Base-by-base conservation (phyloP, 2,329 filamentous ascomycete genomes). In the Aspergillus arachidicola region DNA sequence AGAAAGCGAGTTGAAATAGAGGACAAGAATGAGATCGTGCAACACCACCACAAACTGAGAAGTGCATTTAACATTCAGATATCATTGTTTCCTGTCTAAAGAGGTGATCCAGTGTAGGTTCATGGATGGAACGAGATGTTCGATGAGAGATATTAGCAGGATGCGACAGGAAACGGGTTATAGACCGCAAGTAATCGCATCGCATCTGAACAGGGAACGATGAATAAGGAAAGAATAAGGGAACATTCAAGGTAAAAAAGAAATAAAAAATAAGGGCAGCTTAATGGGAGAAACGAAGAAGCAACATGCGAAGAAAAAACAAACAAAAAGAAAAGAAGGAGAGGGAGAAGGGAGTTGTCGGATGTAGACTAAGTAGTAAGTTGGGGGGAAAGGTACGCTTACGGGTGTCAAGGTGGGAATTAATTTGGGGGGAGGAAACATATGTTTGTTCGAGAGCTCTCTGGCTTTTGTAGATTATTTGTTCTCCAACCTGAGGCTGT, bases 171-270 rank as follows among this genome's bases (percentile, higher is more conserved):
- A 64, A 66, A 71, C 66, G 66, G 64, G 59, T 66, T 66, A 66
- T 58, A 64, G 61, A 62, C 64, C 60, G 64, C 48, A 57, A 59
- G 61, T 68, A 67, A 69, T 75, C 70, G 76, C 74, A 77, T 76
- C 66, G 72, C 68, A 76, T 71, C 69, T 64, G 54, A 60, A 56
- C 56, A 59, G 59, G 62, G 60, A 64, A 68, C 62, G 65, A 69
- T 63, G 64, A 63, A 67, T 64, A 59, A 66, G 61, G 53, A 50
- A 53, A 57, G 50, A 56, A 56, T 48, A 55, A 50, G 57, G 58
- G 23, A 51, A 62, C n/a, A 61, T 36, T 32, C 48, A 56, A 62
- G 41, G 69, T 71, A 57, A 63, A 69, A 59, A 66, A 67, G 59
- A 71, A 73, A 34, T 36, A 36, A 65, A 64, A 64, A 60, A 58